Evolutionary conservation across 108 stramenopile genomes (phyloP).

Genomic region (Skeletonema menzelii): DNA sequence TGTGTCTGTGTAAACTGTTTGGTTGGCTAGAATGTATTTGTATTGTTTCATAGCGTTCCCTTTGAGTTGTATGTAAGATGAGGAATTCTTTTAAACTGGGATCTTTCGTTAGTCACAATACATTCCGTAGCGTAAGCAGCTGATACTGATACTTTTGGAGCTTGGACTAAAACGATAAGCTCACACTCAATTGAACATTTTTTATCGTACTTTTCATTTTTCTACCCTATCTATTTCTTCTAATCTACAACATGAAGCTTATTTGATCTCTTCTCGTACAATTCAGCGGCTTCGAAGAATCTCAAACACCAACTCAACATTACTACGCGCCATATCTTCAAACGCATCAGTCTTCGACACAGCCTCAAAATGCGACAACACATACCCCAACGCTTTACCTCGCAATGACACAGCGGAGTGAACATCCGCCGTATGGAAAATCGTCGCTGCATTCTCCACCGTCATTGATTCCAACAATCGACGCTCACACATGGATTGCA

Average conservation of each 20-base stretch:
- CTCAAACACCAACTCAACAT: slow-evolving; percentile 97
- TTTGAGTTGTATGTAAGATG: no score
- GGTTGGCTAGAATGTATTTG: no score
- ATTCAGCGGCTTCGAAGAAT: slow-evolving; percentile 77
- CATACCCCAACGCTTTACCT: slow-evolving; percentile 89
- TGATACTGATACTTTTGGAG: no score
- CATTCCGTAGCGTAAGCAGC: no score
- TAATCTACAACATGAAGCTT: background rate
- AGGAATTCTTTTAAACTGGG: no score
- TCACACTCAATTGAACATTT: background rate
- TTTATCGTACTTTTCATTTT: background rate
- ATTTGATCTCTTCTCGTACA: background rate
- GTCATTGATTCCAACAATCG: slow-evolving; percentile 88
- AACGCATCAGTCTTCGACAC: slow-evolving; percentile 89
- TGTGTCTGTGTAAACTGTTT: no score
- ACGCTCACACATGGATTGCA: slow-evolving; percentile 95
- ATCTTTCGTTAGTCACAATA: no score
- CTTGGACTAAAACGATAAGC: no score
- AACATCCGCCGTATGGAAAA: slow-evolving; percentile 95
- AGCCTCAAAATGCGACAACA: slow-evolving; percentile 93
- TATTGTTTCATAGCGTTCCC: no score
- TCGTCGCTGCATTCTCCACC: slow-evolving; percentile 93
- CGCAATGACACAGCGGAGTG: slow-evolving; percentile 88
- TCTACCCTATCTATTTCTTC: background rate
- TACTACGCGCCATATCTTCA: slow-evolving; percentile 96